These are phyloP conservation scores for Metschnikowia arizonensis DNA, from an alignment of 805 yeast species.

Conservation along the genomic window DNA sequence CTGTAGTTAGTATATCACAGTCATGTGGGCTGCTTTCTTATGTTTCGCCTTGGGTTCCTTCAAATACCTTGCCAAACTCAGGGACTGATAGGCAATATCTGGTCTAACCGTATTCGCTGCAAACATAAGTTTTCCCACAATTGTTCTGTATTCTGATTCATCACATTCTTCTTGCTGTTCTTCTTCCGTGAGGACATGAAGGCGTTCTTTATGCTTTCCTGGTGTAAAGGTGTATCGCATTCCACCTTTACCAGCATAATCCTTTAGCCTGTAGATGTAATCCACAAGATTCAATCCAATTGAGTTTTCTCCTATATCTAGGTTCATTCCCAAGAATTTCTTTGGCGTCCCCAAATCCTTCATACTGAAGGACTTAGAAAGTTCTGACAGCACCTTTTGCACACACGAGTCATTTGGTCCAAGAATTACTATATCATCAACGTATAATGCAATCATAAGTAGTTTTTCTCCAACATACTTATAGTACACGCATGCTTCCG, in stretches of 20 bases:
- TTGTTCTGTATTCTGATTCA: background rate
- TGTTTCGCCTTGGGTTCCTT: background rate
- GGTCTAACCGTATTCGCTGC: background rate
- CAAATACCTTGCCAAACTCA: background rate
- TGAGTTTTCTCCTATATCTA: background rate
- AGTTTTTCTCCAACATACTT: background rate
- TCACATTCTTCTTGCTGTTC: background rate
- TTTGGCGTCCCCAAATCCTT: too few relatives aligned
- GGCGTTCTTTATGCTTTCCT: background rate
- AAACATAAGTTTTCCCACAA: background rate
- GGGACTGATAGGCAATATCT: background rate
- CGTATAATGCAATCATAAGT: background rate
- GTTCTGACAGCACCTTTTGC: background rate
- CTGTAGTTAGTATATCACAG: too few relatives aligned
- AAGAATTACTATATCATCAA: background rate
- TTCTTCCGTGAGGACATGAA: background rate
- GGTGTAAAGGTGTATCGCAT: background rate
- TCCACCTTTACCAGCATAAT: too few relatives aligned
- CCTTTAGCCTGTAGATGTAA: background rate
- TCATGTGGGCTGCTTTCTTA: background rate
- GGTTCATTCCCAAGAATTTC: background rate
- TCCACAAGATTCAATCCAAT: background rate
- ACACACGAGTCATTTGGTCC: background rate
- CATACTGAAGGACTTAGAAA: too few relatives aligned
- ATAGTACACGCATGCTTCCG: background rate